phyloP scores from a whole-genome alignment of 345 rosid species.

The Camelina neglecta region DNA sequence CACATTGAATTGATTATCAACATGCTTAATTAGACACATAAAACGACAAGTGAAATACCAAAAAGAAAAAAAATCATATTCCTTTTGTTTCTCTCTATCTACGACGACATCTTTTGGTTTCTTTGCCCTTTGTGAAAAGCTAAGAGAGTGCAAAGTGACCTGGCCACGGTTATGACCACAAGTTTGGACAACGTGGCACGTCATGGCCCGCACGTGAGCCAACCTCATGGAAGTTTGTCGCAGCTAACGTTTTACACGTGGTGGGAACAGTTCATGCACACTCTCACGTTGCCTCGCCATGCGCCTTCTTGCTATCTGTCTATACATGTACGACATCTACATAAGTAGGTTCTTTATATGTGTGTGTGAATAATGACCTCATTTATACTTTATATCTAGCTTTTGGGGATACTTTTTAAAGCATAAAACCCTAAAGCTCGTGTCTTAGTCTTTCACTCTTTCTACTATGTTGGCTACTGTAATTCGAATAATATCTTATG shows the following conservation, averaged over 20 bases:
- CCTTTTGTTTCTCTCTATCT: conserved; percentile 11
- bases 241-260: conserved; percentile 42
- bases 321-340: background rate
- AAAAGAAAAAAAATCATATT: conserved; percentile 13
- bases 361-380: conserved; percentile 18
- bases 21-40: conserved; percentile 14
- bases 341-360: background rate
- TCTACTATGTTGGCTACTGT: conserved; percentile 13
- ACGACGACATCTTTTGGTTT: conserved; percentile 26
- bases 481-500: conserved; percentile 14
- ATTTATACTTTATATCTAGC: conserved; percentile 18
- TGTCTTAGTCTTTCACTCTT: conserved; percentile 29
- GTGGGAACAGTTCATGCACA: conserved; percentile 45
- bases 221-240: conserved; percentile 42
- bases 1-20: conserved; percentile 23
- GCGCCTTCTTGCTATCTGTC: conserved; percentile 33
- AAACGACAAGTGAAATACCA: conserved; percentile 10
- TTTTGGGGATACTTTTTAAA: conserved; percentile 2
- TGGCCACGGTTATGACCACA: conserved; percentile 42
- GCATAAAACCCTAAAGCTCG: conserved; percentile 33
- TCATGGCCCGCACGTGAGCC: conserved; percentile 39
- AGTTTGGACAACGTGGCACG: conserved; percentile 40
- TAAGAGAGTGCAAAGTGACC: conserved; percentile 40
- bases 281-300: conserved; percentile 43
- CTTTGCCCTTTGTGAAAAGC: conserved; percentile 37